Percentiles rank a stretch among this genome's conserved stretches.
Evolutionary conservation across 2,329 filamentous ascomycete species (phyloP).

Genomic region (Epichloe aotearoae): DNA sequence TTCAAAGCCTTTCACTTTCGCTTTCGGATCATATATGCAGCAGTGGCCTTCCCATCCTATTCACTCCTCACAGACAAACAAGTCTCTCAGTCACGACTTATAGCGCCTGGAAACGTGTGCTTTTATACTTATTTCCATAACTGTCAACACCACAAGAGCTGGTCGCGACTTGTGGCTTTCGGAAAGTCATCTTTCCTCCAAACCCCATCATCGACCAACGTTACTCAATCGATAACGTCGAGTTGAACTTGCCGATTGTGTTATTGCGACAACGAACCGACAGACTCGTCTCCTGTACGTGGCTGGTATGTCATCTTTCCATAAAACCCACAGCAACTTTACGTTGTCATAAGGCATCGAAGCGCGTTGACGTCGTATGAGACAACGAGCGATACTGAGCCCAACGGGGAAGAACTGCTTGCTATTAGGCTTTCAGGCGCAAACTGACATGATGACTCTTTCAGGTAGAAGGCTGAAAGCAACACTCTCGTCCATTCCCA

Average conservation of each 20-base stretch:
- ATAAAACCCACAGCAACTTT: background rate
- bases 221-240: background rate
- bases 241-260: background rate
- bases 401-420: background rate
- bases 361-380: background rate
- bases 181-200: background rate
- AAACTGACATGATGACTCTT: conserved; percentile 1
- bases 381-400: background rate
- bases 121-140: background rate
- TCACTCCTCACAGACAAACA: background rate
- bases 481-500: background rate
- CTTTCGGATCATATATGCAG: background rate
- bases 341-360: background rate
- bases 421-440: conserved; percentile 5
- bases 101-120: background rate
- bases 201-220: background rate
- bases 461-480: background rate
- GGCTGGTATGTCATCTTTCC: background rate
- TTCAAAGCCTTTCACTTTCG: background rate
- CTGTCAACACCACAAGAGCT: background rate
- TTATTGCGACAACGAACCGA: background rate
- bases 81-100: background rate
- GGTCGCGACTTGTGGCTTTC: background rate
- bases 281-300: background rate
- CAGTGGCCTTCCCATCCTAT: background rate